A percentile compares a stretch with the other conserved stretches of the same genome.
Conservation (phyloP, 2,329 filamentous ascomycete species). For the Colletotrichum siamense region DNA sequence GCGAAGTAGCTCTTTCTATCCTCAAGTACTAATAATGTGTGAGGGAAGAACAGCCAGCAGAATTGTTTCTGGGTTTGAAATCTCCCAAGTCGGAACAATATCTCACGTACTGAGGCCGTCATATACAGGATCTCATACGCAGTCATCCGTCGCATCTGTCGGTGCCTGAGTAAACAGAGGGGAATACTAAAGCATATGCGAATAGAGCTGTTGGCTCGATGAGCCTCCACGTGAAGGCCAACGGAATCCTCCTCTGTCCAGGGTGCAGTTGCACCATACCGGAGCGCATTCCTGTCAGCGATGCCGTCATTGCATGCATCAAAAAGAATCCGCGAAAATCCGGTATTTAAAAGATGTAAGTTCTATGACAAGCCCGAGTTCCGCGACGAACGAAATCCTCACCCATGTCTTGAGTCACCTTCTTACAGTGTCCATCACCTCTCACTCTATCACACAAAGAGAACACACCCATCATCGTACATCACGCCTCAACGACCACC, state of each 20-base stretch:
- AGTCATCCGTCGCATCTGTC: not conserved
- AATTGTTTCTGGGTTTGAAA: not conserved
- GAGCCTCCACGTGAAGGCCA: rapidly evolving
- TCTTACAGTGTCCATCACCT: not conserved
- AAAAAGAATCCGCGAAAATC: not conserved
- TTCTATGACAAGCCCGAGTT: not conserved
- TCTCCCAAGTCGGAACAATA: rapidly evolving
- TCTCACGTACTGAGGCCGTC: rapidly evolving
- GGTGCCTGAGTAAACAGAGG: rapidly evolving
- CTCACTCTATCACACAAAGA: not conserved
- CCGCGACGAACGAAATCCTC: not conserved
- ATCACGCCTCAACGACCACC: rapidly evolving
- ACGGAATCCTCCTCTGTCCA: not conserved
- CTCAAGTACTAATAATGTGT: not conserved
- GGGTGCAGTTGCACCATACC: not conserved
- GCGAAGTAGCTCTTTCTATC: rapidly evolving
- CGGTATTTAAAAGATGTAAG: not conserved
- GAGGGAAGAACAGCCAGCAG: not conserved
- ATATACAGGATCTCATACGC: not conserved
- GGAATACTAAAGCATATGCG: rapidly evolving
- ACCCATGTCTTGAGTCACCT: not conserved
- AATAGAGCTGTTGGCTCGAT: rapidly evolving
- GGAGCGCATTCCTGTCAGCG: not conserved
- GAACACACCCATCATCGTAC: not conserved
- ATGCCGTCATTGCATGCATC: no score